Evolutionary conservation across 495 filamentous ascomycete genomes (phyloP), one percentile per base, ranked within the genome.

Genomic region (Trichoderma parareesei): DNA sequence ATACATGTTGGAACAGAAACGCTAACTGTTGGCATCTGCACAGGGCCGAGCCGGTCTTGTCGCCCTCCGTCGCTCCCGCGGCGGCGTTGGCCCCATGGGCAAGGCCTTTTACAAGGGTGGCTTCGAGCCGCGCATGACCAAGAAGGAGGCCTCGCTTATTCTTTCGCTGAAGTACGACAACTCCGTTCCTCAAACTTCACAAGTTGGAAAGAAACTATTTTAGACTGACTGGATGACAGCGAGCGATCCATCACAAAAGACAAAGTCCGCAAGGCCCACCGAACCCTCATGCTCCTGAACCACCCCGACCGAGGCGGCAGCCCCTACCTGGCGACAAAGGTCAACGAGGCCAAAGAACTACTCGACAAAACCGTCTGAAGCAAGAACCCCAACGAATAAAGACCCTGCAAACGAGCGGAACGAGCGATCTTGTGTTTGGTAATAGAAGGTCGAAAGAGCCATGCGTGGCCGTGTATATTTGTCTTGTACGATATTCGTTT

Each of bases 301-400:
- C 94, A 99, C 77, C 94, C 94, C 40, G 94, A 99, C 77, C 90
- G 94, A 67, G 94, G 94, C 62, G 94, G 94, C 20, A 97, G 92
- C 73, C 94, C 94, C 40, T 99, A 97, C 75, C 74, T 98, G 64
- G 94, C 94, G 9, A 96, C 92, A 57, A 98, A 98, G 74, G 89
- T 98, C 73, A 98, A 98, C 76, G 93, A 98, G 76, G 93, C 93
- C 48, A 98, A 98, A 75, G 93, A 98, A 74, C 88, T 97, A 68
- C 72, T 98, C 70, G 93, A 98, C 75, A 98, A 97, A 79, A 57
- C 53, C 27, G 27, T 35, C 20, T 57, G 53, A 57, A 2, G 27
- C 27, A 27, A 10, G 14, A 35, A 33, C 13, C 53, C 7, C 11
- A 33, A 63, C 11, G 37, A 5, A 16, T 13, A 37, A 35, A 57